These are phyloP conservation scores for Bathelium albidoporum DNA, from an alignment of 495 filamentous ascomycete genomes.

Conservation along the genomic window DNA sequence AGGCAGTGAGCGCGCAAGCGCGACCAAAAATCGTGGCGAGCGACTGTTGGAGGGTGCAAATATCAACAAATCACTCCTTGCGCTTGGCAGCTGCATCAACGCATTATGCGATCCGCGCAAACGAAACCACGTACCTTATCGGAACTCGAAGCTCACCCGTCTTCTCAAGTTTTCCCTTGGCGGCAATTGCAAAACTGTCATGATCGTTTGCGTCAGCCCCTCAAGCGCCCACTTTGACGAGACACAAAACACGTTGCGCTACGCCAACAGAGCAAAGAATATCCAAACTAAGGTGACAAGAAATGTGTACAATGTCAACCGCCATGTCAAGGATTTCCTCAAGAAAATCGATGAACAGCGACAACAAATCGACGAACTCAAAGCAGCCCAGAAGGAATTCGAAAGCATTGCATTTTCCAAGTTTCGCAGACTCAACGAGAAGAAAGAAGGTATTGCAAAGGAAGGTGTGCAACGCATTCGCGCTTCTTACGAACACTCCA, in stretches of 20 bases:
- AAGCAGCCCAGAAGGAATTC: slow-evolving; percentile 81
- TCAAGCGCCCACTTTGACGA: slow-evolving; percentile 97
- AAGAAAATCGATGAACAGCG: slow-evolving; percentile 98
- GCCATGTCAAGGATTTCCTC: slow-evolving; percentile 95
- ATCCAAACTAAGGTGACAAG: slow-evolving; percentile 98
- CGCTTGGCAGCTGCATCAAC: slow-evolving; percentile 96
- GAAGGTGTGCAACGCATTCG: slow-evolving; percentile 77
- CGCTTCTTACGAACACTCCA: slow-evolving; percentile 71
- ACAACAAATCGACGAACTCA: slow-evolving; percentile 84
- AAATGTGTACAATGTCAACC: slow-evolving; percentile 98
- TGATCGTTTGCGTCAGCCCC: slow-evolving; percentile 98
- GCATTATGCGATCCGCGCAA: slow-evolving; percentile 91
- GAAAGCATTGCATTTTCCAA: slow-evolving; percentile 79
- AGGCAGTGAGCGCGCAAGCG: slow-evolving; percentile 90
- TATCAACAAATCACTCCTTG: slow-evolving; percentile 96
- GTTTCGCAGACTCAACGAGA: slow-evolving; percentile 77
- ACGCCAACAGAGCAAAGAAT: slow-evolving; percentile 97
- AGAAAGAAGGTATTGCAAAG: slow-evolving; percentile 64
- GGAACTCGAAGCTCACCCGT: slow-evolving; percentile 94
- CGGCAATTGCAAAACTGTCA: slow-evolving; percentile 97
- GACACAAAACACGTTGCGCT: slow-evolving; percentile 95
- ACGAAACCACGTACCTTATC: slow-evolving; percentile 89
- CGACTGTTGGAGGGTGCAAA: slow-evolving; percentile 89
- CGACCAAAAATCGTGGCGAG: slow-evolving; percentile 93
- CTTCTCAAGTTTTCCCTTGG: slow-evolving; percentile 94